Conservation (phyloP, 305 asterid species). For the Rubia peregrina region DNA sequence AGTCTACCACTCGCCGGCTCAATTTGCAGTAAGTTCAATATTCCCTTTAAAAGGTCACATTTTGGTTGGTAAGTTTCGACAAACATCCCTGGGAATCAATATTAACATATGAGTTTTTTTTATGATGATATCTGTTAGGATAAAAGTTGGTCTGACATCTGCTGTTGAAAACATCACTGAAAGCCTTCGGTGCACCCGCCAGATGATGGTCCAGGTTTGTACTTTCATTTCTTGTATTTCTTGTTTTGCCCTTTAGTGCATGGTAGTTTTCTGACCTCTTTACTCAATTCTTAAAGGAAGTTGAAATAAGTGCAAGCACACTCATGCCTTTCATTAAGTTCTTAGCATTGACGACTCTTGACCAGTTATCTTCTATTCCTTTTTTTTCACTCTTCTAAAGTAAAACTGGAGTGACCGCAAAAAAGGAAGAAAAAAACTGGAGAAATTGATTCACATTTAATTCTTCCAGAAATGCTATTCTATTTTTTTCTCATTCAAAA, state of each 20-base stretch:
- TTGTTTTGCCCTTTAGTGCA: not conserved
- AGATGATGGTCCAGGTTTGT: slow-evolving; percentile 90
- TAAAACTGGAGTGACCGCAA: not conserved
- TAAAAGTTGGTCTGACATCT: slow-evolving; percentile 94
- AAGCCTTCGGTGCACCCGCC: slow-evolving; percentile 87
- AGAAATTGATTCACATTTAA: not conserved
- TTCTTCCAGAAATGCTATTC: not conserved
- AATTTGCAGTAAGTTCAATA: slow-evolving; percentile 62
- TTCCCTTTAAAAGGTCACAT: not conserved
- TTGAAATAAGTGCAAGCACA: slow-evolving; percentile 81
- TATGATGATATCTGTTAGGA: slow-evolving; percentile 40
- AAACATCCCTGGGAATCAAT: not conserved
- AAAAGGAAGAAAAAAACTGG: no score
- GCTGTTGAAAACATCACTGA: slow-evolving; percentile 96
- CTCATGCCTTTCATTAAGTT: slow-evolving; percentile 78
- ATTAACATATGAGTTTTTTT: not conserved
- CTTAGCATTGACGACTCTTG: not conserved
- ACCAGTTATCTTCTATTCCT: not conserved
- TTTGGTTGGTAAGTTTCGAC: not conserved
- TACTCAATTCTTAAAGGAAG: slow-evolving; percentile 47
- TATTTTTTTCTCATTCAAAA: no score
- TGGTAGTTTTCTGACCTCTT: slow-evolving; percentile 12
- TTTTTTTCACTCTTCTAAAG: not conserved
- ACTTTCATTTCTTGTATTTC: not conserved
- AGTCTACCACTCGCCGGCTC: slow-evolving; percentile 84